Evolutionary conservation across 106 monocot species (phyloP).

Genomic region (Dendrobium officinale): DNA sequence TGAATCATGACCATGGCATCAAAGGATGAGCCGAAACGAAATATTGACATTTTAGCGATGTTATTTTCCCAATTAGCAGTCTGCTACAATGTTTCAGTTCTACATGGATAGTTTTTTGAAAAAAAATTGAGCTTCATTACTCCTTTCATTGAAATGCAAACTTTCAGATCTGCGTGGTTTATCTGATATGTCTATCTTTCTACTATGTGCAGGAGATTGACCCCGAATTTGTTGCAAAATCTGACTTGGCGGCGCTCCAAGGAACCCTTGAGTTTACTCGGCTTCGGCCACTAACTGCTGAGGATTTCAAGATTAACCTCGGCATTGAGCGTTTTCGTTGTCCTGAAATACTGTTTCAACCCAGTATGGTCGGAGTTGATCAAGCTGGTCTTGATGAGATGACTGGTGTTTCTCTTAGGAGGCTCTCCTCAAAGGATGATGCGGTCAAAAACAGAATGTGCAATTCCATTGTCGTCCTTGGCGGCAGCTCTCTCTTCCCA

Average conservation of each 20-base stretch:
- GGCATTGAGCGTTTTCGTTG: slow-evolving; percentile 83
- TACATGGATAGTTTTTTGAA: too few species aligned
- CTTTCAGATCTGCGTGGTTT: too few species aligned
- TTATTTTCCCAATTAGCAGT: too few species aligned
- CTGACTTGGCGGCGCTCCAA: slow-evolving; percentile 20
- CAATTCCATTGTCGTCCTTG: slow-evolving; percentile 67
- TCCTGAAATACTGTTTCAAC: slow-evolving; percentile 86
- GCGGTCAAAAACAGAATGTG: slow-evolving; percentile 40
- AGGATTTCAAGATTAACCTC: slow-evolving; percentile 66
- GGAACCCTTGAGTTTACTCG: slow-evolving; percentile 23
- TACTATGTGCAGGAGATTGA: slow-evolving; percentile 68
- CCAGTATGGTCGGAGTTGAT: slow-evolving; percentile 73
- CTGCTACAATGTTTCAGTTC: too few species aligned
- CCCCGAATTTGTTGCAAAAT: slow-evolving; percentile 48
- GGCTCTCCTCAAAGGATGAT: slow-evolving; percentile 32
- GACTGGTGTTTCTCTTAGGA: slow-evolving; percentile 49
- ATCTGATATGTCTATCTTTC: too few species aligned
- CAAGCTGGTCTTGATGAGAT: slow-evolving; percentile 91
- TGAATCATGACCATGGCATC: too few species aligned
- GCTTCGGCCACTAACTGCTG: slow-evolving; percentile 38
- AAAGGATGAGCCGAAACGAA: too few species aligned
- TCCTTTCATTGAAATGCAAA: too few species aligned
- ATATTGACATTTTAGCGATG: too few species aligned
- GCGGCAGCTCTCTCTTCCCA: slow-evolving; percentile 70
- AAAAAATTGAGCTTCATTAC: too few species aligned